Base-by-base conservation (phyloP, 1,284 basidiomycete species). In the Microstroma glucosiphilum region DNA sequence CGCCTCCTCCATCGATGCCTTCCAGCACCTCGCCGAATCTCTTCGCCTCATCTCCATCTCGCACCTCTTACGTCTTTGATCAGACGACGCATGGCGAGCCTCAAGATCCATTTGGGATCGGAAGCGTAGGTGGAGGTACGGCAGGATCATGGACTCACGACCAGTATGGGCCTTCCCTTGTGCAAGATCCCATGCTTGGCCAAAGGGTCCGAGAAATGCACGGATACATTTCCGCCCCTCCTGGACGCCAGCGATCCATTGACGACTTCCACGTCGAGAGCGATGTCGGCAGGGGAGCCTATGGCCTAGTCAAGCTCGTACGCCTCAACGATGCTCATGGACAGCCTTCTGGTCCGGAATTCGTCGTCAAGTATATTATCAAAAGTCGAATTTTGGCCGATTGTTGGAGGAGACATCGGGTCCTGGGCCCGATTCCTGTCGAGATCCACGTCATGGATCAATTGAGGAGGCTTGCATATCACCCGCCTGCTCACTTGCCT, bases 301-400 rank as follows among this genome's bases (percentile, higher is more conserved):
- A 98, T 80, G 94, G 94, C 0, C 83, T 97, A 53, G 94, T 98
- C 26, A 93, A 96, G 81, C 85, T 90, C 59, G 94, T 88, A 0
- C 84, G 89, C 63, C 89, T 92, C 77, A 88, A 88, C 72, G 73
- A 83, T 1, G 87, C 90, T 77, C 13, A 25, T 23, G 51, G 51
- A 13, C 30, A 60, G 4, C 51, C 63, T 3, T 53, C 59, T 12
- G 75, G 84, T 78, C 82, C 83, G 7, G 81, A 83, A 62, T 82
- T 96, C 61, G 88, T 97, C 69, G 92, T 97, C 82, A 98, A 98
- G 79, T 94, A 96, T 80, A 89, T 98, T 76, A 94, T 97, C 83
- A 98, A 98, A 82, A 92, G 91, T 61, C 89, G 93, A 59, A 98
- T 98, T 65, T 85, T 98, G 57, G 96, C 94, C 21, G 94, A 98